phyloP scores from a whole-genome alignment of 441 rosid genomes.

The Populus trichocarpa region DNA sequence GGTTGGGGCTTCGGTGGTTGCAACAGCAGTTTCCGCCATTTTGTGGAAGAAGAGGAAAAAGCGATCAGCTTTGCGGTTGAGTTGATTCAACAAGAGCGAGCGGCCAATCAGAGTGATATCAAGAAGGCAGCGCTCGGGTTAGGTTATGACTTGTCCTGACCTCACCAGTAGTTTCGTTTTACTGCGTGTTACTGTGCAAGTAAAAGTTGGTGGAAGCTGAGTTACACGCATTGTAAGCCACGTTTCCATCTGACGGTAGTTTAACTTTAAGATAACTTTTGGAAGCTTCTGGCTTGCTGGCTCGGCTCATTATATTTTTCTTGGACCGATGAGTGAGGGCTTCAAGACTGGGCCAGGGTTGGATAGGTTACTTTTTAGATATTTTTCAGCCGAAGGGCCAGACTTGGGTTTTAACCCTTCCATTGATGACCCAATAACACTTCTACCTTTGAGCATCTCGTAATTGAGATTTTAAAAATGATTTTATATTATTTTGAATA shows the following conservation, averaged over 20 bases:
- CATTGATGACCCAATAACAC: constrained; percentile 34
- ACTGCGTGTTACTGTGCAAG: constrained; percentile 7
- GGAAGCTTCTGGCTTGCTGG: background rate
- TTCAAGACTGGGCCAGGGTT: background rate
- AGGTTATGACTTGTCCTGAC: constrained; percentile 4
- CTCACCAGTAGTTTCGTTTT: background rate
- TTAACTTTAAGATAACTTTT: background rate
- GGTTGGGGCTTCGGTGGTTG: constrained; percentile 32
- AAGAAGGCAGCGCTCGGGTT: constrained; percentile 6
- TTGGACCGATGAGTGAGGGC: background rate
- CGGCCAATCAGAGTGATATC: background rate
- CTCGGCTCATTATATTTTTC: background rate
- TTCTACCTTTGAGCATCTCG: constrained; percentile 39
- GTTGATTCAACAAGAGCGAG: background rate
- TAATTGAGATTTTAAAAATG: background rate
- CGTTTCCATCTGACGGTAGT: background rate
- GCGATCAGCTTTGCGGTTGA: constrained; percentile 6
- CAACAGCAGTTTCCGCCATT: constrained; percentile 65
- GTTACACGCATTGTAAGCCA: background rate
- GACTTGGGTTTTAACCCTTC: constrained; percentile 63
- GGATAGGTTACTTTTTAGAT: constrained; percentile 8
- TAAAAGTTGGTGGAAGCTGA: background rate
- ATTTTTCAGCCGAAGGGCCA: constrained; percentile 38
- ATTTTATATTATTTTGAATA: too few species aligned
- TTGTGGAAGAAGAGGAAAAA: constrained; percentile 12